A percentile compares a stretch with the other conserved stretches of the same genome.
Conservation (phyloP, 768 basidiomycete species). For the Gymnopilus junonius region DNA sequence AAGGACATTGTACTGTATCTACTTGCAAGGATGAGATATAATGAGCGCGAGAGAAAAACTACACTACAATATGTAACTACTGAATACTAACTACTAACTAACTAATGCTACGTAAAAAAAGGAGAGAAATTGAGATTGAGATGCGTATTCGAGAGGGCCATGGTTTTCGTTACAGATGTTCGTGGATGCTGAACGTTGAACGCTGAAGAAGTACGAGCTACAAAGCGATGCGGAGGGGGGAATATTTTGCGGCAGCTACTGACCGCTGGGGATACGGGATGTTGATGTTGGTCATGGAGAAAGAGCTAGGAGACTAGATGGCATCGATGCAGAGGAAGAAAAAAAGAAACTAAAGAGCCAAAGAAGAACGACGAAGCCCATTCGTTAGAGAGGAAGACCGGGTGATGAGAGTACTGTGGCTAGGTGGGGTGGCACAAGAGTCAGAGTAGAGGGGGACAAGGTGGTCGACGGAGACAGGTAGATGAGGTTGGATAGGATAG, state of each 20-base stretch:
- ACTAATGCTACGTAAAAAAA: conserved; percentile 47
- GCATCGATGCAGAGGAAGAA: conserved; percentile 9
- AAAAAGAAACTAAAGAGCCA: conserved; percentile 1
- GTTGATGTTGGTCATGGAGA: background rate
- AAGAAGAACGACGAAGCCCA: conserved; percentile 8
- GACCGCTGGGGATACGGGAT: background rate
- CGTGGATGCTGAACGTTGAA: background rate
- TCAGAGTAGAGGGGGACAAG: background rate
- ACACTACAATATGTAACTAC: conserved; percentile 47
- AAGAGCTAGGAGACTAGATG: background rate
- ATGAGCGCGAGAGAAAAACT: conserved; percentile 36
- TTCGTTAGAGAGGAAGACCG: background rate
- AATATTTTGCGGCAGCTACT: background rate
- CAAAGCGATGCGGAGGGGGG: background rate
- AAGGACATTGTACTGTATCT: conserved; percentile 39
- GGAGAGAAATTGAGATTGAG: conserved; percentile 39
- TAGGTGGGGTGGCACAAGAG: background rate
- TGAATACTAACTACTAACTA: conserved; percentile 37
- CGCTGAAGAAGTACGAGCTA: background rate
- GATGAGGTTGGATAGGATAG: background rate
- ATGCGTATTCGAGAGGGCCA: conserved; percentile 17
- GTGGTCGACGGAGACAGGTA: background rate
- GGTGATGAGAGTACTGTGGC: background rate
- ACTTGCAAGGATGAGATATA: conserved; percentile 49
- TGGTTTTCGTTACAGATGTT: conserved; percentile 1